Evolutionary conservation across 192 early-diverging fungal species (phyloP).

Genomic region (Backusella mclennaniae): DNA sequence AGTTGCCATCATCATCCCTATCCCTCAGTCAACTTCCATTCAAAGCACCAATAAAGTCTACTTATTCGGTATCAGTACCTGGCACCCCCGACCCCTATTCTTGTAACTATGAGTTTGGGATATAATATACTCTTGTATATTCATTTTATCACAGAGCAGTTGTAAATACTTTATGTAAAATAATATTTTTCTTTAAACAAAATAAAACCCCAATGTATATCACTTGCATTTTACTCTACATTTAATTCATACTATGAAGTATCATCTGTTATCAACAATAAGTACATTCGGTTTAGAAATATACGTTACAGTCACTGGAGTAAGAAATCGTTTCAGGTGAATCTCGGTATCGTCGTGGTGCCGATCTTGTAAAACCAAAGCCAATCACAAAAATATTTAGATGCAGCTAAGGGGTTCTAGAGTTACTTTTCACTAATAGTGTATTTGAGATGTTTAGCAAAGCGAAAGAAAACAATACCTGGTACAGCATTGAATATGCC

Average conservation of each 20-base stretch:
- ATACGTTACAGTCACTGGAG: background rate
- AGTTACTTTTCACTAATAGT: background rate
- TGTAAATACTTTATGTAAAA: background rate
- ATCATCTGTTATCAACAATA: background rate
- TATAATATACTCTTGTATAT: conserved; percentile 8
- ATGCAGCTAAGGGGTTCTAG: background rate
- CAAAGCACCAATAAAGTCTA: conserved; percentile 12
- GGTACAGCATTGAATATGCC: background rate
- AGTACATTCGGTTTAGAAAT: background rate
- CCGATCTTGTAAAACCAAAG: background rate
- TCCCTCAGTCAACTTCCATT: conserved; percentile 13
- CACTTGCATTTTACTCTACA: background rate
- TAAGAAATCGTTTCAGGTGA: background rate
- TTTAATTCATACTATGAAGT: background rate
- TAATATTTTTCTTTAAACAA: background rate
- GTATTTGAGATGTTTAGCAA: background rate
- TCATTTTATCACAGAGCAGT: background rate
- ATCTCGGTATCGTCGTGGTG: background rate
- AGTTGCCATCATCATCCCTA: conserved; percentile 1
- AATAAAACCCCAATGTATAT: background rate
- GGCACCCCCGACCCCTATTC: conserved; percentile 9
- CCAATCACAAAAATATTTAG: background rate
- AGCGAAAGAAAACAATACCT: background rate
- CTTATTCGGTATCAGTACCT: conserved; percentile 14
- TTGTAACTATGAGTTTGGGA: conserved; percentile 4